Base-by-base conservation (phyloP, 129 eudicot genomes). In the Silybum marianum region DNA sequence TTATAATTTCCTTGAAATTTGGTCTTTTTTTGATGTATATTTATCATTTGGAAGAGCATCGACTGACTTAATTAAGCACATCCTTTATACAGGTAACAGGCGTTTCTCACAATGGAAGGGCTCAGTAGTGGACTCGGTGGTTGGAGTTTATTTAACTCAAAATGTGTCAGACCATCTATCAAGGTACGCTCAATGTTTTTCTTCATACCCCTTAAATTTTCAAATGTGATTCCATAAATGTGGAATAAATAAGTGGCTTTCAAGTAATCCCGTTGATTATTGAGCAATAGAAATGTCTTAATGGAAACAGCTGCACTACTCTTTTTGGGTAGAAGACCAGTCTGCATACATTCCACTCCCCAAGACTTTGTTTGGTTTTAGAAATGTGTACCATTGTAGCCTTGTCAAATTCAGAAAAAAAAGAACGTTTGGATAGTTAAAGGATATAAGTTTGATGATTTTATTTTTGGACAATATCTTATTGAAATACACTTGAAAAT, bases 71-170 rank as follows among this genome's bases (percentile, higher is more conserved):
- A 28, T 78, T 60, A 14, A 28, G 70, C 23, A 66, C 71, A 74
- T 5, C 32, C 70, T 34, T 78, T 10, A 23, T 10, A 23, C 88
- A 93, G 98, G 98, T 46, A 46, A 85, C 72, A 89, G 92, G 66
- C 81, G 86, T 13, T 93, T 89, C 80, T 88, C 93, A 69, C 80
- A 78, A 60, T 93, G 98, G 97, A 89, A 91, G 72, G 94, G 98
- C 23, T 93, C 98, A 6, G 93, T 93, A 0, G 79, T 86, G 73
- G 97, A 93, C 77, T 89, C 98, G 4, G 85, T 91, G 14, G 91
- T 86, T 77, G 98, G 98, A 46, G 97, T 87, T 54, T 93, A 81
- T 78, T 79, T 93, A 48, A 91, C 98, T 77, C 98, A 93, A 75
- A 93, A 93, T 62, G 96, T 91, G 9, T 16, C 82, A 0, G 98